Conservation (phyloP, 768 basidiomycete genomes). For the Mycena latifolia region DNA sequence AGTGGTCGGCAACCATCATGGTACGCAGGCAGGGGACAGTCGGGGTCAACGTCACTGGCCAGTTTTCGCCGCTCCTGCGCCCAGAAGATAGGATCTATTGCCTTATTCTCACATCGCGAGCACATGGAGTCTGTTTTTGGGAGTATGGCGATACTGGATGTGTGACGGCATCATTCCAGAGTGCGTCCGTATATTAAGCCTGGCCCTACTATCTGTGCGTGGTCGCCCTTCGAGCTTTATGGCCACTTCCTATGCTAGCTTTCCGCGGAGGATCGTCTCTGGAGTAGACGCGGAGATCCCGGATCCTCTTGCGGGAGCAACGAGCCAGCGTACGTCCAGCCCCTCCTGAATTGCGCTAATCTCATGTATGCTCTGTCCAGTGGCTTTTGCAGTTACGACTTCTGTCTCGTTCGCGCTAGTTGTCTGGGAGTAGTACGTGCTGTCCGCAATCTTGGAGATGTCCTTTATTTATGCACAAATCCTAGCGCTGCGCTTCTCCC, state of each 20-base stretch:
- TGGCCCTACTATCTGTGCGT: background rate
- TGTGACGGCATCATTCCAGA: slow-evolving; percentile 10
- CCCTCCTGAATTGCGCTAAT: background rate
- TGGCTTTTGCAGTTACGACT: slow-evolving; percentile 19
- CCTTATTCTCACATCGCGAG: background rate
- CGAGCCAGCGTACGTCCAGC: background rate
- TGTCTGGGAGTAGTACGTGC: slow-evolving; percentile 25
- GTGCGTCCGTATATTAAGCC: background rate
- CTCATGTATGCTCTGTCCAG: background rate
- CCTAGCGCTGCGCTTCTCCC: slow-evolving; percentile 19
- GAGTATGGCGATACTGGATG: background rate
- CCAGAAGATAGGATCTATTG: background rate
- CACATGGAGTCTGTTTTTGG: background rate
- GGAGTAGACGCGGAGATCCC: background rate
- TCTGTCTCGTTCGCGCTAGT: slow-evolving; percentile 25
- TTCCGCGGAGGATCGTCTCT: background rate
- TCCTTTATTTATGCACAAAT: background rate
- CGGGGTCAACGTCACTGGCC: background rate
- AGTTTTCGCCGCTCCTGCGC: background rate
- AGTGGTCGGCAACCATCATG: slow-evolving; percentile 13
- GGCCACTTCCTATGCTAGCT: background rate
- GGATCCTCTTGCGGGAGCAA: slow-evolving; percentile 1
- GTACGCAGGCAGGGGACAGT: slow-evolving; percentile 6
- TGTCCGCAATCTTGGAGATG: too few species aligned
- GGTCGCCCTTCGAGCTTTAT: background rate